Base-by-base conservation (phyloP, 2,329 filamentous ascomycete genomes). In the Xylaria polymorpha region DNA sequence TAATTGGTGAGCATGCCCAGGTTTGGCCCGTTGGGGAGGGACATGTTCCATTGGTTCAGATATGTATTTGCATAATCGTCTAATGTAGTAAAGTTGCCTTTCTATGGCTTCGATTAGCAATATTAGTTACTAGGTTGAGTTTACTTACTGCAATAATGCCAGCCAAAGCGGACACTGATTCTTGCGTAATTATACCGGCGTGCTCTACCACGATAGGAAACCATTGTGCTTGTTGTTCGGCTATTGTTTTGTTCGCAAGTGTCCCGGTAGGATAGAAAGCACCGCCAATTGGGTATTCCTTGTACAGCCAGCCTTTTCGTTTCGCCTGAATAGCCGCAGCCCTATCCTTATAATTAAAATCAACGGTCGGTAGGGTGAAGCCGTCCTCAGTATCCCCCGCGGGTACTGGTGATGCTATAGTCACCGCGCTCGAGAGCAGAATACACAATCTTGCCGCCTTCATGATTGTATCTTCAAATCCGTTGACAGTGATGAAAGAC, bases 171-270 rank as follows among this genome's bases (percentile, higher is more conserved):
- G 66, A 32, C 35, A 48, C 41, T 32, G 66, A 60, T 39, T 61
- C 66, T 39, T 65, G 2, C 50, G 32, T 35, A 43, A 65, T 68
- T 15, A 68, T 1, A 4, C 55, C n/a, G n/a, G 66, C 56, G 22
- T 65, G 61, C 29, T 68, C 48, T 50, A 65, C 9, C 22, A 65
- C 61, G 9, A 61, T 43, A 50, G 66, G 61, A 39, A 61, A 65
- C 61, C 66, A 68, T 7, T 68, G 66, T 12, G 55, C 56, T 37
- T 68, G 48, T 20, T 68, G 56, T n/a, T 43, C 43, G 37, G 61
- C 43, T 61, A 68, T 64, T 14, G 66, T 68, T 35, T 65, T 7
- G 35, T 64, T 68, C 20, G 66, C 61, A 50, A 68, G 55, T 50
- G 18, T 50, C 14, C 66, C 61, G 2, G 61, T 61, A n/a, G 66